These are phyloP conservation scores for Kwoniella pini DNA, from an alignment of 768 basidiomycete species.

Conservation along the genomic window DNA sequence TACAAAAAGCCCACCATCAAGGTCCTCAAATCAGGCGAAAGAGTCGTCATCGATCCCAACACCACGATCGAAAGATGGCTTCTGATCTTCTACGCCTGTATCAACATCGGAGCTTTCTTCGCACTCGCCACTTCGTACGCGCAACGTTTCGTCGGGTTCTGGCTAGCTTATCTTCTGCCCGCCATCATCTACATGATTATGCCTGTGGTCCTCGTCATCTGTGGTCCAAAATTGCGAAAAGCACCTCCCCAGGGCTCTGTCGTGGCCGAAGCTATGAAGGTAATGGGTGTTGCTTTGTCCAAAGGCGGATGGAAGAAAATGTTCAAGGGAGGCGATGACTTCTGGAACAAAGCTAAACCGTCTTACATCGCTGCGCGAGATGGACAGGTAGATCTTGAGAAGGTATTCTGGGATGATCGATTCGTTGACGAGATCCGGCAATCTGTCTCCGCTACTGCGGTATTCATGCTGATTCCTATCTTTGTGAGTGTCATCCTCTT, in stretches of 20 bases:
- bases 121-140: constrained; percentile 48
- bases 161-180: constrained; percentile 44
- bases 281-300: constrained; percentile 33
- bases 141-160: constrained; percentile 50
- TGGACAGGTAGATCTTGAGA: constrained; percentile 27
- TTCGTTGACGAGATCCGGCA: constrained; percentile 52
- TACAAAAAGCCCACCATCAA: constrained; percentile 35
- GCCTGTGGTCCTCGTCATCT: constrained; percentile 46
- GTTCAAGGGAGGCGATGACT: constrained; percentile 39
- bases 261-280: constrained; percentile 38
- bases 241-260: constrained; percentile 50
- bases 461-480: constrained; percentile 50
- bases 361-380: constrained; percentile 32
- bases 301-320: constrained; percentile 32
- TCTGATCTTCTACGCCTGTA: constrained; percentile 47
- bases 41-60: constrained; percentile 48
- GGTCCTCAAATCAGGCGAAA: constrained; percentile 38
- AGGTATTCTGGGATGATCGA: constrained; percentile 51
- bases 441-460: constrained; percentile 46
- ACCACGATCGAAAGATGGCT: constrained; percentile 44
- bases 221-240: constrained; percentile 40
- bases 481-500: too few species aligned
- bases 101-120: constrained; percentile 53
- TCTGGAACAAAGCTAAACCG: constrained; percentile 53
- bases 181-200: constrained; percentile 51